Evolutionary conservation across 2,329 filamentous ascomycete genomes (phyloP), one percentile per base, ranked within the genome.

Genomic region (Scedosporium aurantiacum): DNA sequence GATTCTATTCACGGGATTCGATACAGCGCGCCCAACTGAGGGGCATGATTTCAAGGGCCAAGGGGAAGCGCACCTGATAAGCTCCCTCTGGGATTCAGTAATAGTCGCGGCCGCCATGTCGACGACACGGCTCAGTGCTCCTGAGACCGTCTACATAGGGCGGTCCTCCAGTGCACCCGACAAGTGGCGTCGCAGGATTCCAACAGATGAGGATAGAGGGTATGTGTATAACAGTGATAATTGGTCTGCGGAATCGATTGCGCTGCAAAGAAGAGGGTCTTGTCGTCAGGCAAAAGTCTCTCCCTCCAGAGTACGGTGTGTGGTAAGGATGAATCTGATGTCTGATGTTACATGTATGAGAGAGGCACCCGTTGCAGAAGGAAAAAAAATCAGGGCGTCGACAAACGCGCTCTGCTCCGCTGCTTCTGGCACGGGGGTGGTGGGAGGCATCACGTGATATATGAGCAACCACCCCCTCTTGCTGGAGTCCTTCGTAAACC

Each of bases 61-160:
- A 28, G 45, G 10, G 4, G n/a, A 57, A 40, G 65, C 75, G 58
- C 71, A 84, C 82, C 75, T 81, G 67, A 84, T 82, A 61, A 85
- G 77, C 75, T 84, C 82, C 64, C 79, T 76, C 72, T 83, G 81
- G 67, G 80, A 79, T 65, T 82, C 74, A 37, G 74, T 70, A 60
- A 76, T 73, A 62, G 73, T 72, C 63, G 68, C 61, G 61, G 63
- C 63, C n/a, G 60, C 52, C 54, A 60, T 60, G 58, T 60, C 58
- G 37, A 43, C 27, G 45, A 60, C 58, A 60, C 58, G 47, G 47
- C 58, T 54, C 27, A 60, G 58, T 37, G 28, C 25, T 25, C 4
- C 50, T 37, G 32, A 16, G 28, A n/a, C 41, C 47, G 28, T 60
- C 58, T 37, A 47, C 54, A 57, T 57, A 57, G 32, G 54, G 16